Conservation (phyloP, 2,329 filamentous ascomycete species). For the Cercospora beticola region DNA sequence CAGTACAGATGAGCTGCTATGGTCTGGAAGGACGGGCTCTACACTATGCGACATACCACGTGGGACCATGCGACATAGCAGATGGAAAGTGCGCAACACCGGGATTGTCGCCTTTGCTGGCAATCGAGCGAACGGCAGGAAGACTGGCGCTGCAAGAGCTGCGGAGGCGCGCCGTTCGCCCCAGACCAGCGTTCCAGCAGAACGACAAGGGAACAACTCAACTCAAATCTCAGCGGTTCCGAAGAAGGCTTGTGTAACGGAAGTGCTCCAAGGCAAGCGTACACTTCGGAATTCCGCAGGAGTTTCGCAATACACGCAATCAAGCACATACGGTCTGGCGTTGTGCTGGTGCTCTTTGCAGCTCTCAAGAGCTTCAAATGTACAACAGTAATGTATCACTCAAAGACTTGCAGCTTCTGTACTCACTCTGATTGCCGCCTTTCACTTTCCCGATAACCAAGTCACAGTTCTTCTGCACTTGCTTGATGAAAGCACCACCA, state of each 20-base stretch:
- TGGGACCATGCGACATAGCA: not conserved
- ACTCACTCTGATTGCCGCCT: not conserved
- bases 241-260: constrained; percentile 10
- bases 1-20: not conserved
- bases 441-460: not conserved
- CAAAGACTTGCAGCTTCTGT: not conserved
- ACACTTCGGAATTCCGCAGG: not conserved
- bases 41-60: not conserved
- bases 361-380: not conserved
- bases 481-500: not conserved
- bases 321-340: not conserved
- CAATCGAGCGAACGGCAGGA: not conserved
- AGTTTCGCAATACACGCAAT: not conserved
- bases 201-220: not conserved
- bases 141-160: not conserved
- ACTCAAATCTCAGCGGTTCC: not conserved
- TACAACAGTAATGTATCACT: constrained; percentile 5
- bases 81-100: not conserved
- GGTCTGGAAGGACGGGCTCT: not conserved
- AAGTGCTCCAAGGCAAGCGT: constrained; percentile 12
- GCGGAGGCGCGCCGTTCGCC: not conserved
- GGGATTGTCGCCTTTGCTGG: not conserved
- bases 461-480: not conserved
- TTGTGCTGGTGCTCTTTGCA: not conserved
- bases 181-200: not conserved